Base-by-base conservation (phyloP, 805 yeast genomes). In the Spathaspora gorwiae region DNA sequence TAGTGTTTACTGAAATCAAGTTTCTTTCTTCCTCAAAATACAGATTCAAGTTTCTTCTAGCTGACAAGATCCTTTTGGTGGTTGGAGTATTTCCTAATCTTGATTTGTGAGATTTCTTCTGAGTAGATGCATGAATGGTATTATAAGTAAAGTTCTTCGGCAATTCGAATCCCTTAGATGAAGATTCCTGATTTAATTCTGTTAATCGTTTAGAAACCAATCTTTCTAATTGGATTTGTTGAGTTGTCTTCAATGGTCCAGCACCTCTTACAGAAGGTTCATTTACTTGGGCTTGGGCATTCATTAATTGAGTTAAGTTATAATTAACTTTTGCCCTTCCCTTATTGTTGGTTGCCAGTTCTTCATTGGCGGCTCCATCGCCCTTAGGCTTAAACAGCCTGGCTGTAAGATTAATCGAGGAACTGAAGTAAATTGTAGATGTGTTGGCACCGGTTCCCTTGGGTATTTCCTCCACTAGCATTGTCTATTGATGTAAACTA, bases 11-110 rank as follows among this genome's bases (percentile, higher is more conserved):
- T 19, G 73, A 61, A 9, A 72, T 66, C 52, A 70, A 59, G 54
- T 72, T 70, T 29, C 73, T 55, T 48, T 72, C 76, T 50, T 72
- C 76, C 54, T 72, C 76, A 46, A 71, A 70, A 49, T 71, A 71
- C 63, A 64, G 66, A 46, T 66, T 69, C 52, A 72, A 62, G 54
- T 69, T 72, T 35, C 76, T 56, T 30, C 70, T 56, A 1, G 76
- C 74, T 26, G 75, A 66, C 29, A 72, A 51, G 14, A 72, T 70
- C 40, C 58, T 62, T 54, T 71, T 71, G 4, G 76, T 68, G 10
- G 72, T 58, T 7, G 75, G 75, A 12, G 76, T 71, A 43, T 68
- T 69, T 5, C 76, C 76, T 26, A 64, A 54, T 42, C 73, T 57
- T 9, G 65, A 45, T 39, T 59, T 60, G 15, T 43, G 39, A 13